A percentile compares a stretch with the other conserved stretches of the same genome.
Evolutionary conservation across 306 rosid species (phyloP).

Genomic region (Datisca glomerata): DNA sequence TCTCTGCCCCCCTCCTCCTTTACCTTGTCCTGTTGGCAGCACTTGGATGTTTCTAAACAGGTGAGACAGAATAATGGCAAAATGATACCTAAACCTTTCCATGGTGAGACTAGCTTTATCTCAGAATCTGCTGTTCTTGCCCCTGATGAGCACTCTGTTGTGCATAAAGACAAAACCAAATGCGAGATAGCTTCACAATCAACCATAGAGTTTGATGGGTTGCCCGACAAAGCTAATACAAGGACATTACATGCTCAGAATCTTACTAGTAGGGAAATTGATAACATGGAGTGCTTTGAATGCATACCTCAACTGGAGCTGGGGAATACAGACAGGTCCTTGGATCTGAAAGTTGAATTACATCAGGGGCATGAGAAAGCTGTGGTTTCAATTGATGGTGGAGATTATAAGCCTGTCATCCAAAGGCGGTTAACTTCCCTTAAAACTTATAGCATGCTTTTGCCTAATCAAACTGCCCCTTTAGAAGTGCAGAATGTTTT

Average conservation of each 20-base stretch:
- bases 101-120: slow-evolving; percentile 65
- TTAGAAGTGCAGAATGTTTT: slow-evolving; percentile 13
- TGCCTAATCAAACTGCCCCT: slow-evolving; percentile 14
- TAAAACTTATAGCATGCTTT: slow-evolving; percentile 36
- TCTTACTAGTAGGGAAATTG: slow-evolving; percentile 23
- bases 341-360: slow-evolving; percentile 15
- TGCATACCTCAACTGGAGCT: slow-evolving; percentile 23
- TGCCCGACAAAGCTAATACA: slow-evolving; percentile 24
- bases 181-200: slow-evolving; percentile 37
- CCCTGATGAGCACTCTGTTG: slow-evolving; percentile 61
- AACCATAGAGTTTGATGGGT: slow-evolving; percentile 30
- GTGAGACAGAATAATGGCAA: slow-evolving; percentile 18
- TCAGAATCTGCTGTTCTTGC: slow-evolving; percentile 70
- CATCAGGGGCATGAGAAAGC: slow-evolving; percentile 16
- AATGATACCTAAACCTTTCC: slow-evolving; percentile 21
- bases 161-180: slow-evolving; percentile 32
- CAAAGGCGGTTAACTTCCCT: slow-evolving; percentile 35
- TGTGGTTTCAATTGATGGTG: slow-evolving; percentile 13
- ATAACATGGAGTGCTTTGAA: slow-evolving; percentile 16
- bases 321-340: slow-evolving; percentile 19
- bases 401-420: slow-evolving; percentile 21
- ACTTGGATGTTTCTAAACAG: slow-evolving; percentile 25
- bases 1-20: slow-evolving; percentile 15
- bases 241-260: slow-evolving; percentile 6
- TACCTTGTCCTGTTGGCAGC: slow-evolving; percentile 29